These are phyloP conservation scores for Calophaca sinica DNA, from an alignment of 306 rosid genomes.

Conservation along the genomic window DNA sequence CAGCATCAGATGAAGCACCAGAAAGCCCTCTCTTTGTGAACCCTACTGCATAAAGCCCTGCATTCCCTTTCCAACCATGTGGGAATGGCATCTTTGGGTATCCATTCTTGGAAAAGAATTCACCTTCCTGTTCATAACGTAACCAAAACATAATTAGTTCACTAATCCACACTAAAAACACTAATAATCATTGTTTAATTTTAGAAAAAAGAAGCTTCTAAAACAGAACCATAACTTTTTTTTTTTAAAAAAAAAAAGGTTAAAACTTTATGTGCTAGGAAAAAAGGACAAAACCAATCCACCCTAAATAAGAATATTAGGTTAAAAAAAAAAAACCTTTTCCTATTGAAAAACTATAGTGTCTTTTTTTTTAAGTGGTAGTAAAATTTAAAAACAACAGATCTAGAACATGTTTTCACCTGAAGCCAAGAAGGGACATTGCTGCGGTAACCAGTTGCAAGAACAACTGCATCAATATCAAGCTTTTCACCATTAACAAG, in stretches of 20 bases:
- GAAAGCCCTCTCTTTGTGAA: conserved; percentile 94
- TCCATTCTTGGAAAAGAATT: conserved; percentile 82
- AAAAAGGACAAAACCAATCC: too few species aligned
- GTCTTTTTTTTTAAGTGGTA: too few species aligned
- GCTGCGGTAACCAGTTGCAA: conserved; percentile 92
- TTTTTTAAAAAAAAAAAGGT: too few species aligned
- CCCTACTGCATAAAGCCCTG: conserved; percentile 90
- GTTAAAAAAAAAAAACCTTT: too few species aligned
- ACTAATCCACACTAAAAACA: neutral
- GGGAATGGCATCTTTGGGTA: conserved; percentile 83
- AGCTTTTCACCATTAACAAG: conserved; percentile 65
- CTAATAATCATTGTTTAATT: too few species aligned
- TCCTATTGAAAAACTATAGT: too few species aligned
- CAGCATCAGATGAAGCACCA: conserved; percentile 89
- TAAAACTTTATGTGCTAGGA: too few species aligned
- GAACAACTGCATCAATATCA: conserved; percentile 70
- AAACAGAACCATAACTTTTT: too few species aligned
- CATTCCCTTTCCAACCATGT: conserved; percentile 88
- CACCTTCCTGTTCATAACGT: conserved; percentile 69
- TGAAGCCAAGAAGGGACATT: conserved; percentile 96
- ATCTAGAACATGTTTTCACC: conserved; percentile 60
- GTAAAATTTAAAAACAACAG: neutral
- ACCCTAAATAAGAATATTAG: too few species aligned
- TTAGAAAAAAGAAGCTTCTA: too few species aligned
- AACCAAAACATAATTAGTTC: conserved; percentile 48